phyloP scores from a whole-genome alignment of 2,329 filamentous ascomycete genomes.

The Colletotrichum chrysophilum region DNA sequence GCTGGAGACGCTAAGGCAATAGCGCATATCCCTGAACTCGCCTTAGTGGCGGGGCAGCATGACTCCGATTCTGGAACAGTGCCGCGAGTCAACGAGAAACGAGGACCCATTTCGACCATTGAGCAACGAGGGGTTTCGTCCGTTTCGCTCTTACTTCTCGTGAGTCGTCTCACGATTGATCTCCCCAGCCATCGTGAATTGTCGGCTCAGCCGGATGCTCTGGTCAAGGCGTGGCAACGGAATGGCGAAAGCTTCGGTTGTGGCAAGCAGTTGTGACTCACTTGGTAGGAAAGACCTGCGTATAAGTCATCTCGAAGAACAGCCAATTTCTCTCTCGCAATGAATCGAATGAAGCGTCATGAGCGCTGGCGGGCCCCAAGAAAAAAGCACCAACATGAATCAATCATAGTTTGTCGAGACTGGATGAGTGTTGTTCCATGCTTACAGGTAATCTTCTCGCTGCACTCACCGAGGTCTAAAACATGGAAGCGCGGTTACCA shows the following conservation, averaged over 20 bases:
- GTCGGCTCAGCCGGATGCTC: neutral
- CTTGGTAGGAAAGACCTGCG: neutral
- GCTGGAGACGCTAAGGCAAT: neutral
- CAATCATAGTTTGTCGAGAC: neutral
- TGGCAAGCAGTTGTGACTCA: neutral
- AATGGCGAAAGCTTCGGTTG: neutral
- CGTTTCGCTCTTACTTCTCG: neutral
- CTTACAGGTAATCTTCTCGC: neutral
- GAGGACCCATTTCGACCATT: neutral
- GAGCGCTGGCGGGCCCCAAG: neutral
- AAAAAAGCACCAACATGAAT: neutral
- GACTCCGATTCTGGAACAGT: slow-evolving; percentile 19
- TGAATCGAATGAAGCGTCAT: neutral
- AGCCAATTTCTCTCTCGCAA: neutral
- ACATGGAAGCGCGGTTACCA: neutral
- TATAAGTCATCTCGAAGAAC: neutral
- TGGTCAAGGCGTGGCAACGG: neutral
- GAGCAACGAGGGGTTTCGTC: neutral
- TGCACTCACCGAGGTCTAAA: neutral
- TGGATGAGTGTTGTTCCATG: neutral
- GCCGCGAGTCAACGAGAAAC: slow-evolving; percentile 13
- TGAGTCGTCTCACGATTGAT: neutral
- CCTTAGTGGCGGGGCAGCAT: neutral
- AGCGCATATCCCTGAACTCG: neutral
- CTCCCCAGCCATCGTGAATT: neutral